Base-by-base conservation (phyloP, 2,329 filamentous ascomycete species). In the Penicillium sclerotiorum region DNA sequence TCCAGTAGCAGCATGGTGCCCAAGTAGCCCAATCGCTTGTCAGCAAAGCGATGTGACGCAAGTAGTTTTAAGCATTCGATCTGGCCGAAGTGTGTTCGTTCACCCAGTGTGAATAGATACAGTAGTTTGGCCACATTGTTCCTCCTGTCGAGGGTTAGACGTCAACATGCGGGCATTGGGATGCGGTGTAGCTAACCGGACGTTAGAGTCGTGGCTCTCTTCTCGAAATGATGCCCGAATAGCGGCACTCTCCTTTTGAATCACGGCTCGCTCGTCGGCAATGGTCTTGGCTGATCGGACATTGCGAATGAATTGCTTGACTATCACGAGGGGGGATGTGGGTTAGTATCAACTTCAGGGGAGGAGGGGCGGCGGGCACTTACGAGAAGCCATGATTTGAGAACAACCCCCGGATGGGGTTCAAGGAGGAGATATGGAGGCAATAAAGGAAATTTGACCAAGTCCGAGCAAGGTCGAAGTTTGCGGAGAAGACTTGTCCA, bases 301-400 rank as follows among this genome's bases (percentile, higher is more conserved):
- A 77, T 96, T 97, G 71, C 94, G 92, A 75, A 99, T 99, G 77
- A 99, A 99, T 78, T 97, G 94, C 79, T 99, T 99, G 73, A 99
- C 94, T 97, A 69, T 45, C 49, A 28, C 13, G 18, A 22, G 44
- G 17, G 28, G 42, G 22, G 28, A 28, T 18, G 33, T 47, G 46
- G 32, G 45, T 58, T 53, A 59, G 53, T 39, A 38, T 43, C 46
- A 53, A 35, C 47, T 43, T 62, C 59, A 62, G 59, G 59, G 59
- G 59, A 61, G 58, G 58, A 59, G 58, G 58, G 45, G 56, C 53
- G 52, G 57, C 54, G 53, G 55, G 53, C 62, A 74, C 79, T 66
- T 74, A 82, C 80, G 74, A 67, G 80, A 82, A 72, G 77, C 77
- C 80, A 83, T 83, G 71, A 46, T 46, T 69, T 71, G 75, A 76